Percentiles rank a stretch among this genome's conserved stretches.
These are phyloP conservation scores for Boletus sensibilis DNA, from an alignment of 768 basidiomycete species.

Conservation along the genomic window DNA sequence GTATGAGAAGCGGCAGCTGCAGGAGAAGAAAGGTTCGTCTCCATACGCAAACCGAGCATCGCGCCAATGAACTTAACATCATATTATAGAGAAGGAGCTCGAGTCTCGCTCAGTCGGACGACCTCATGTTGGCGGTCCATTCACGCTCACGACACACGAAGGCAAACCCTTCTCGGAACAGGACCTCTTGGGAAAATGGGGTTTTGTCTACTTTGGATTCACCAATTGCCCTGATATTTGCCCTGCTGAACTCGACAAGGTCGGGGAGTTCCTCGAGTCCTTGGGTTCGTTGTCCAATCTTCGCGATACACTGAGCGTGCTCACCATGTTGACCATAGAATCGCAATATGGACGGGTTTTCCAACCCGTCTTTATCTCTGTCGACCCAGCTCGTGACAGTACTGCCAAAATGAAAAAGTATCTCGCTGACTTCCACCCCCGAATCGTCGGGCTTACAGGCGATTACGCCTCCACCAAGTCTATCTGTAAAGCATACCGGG, in stretches of 20 bases:
- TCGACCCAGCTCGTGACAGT: conserved; percentile 92
- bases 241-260: conserved; percentile 96
- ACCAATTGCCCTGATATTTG: conserved; percentile 99
- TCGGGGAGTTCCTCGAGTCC: conserved; percentile 69
- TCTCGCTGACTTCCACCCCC: conserved; percentile 85
- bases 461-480: conserved; percentile 82
- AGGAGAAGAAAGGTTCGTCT: conserved; percentile 70
- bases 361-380: conserved; percentile 91
- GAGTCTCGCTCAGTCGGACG: conserved; percentile 74
- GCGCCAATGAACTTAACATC: not conserved
- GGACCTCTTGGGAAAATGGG: conserved; percentile 87
- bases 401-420: conserved; percentile 60
- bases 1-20: conserved; percentile 76
- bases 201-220: conserved; percentile 96
- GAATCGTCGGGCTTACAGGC: conserved; percentile 85
- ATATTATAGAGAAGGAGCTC: conserved; percentile 64
- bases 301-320: not conserved
- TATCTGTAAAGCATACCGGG: conserved; percentile 92
- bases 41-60: not conserved
- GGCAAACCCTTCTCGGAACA: conserved; percentile 76
- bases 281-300: conserved; percentile 51
- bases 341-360: conserved; percentile 68
- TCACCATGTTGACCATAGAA: conserved; percentile 44
- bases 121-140: conserved; percentile 90
- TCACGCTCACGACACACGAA: conserved; percentile 66